A percentile compares a stretch with the other conserved stretches of the same genome.
These are phyloP conservation scores for Setomelanomma holmii DNA, from an alignment of 2,329 filamentous ascomycete species.

Conservation along the genomic window DNA sequence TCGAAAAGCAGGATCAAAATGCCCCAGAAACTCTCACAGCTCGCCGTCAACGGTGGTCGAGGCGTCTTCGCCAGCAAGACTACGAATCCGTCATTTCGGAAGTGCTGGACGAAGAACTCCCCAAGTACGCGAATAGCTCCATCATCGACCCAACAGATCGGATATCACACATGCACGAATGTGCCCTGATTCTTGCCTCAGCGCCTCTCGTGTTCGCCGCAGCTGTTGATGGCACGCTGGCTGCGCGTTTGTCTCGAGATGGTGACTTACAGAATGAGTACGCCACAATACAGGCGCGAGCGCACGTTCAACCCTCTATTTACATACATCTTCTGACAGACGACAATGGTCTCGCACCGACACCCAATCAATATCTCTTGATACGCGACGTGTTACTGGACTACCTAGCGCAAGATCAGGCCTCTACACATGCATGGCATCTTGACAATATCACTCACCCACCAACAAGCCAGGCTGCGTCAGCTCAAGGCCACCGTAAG, in stretches of 20 bases:
- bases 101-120: slow-evolving; percentile 30
- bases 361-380: slow-evolving; percentile 29
- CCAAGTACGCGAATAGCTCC: slow-evolving; percentile 29
- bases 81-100: slow-evolving; percentile 33
- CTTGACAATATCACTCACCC: slow-evolving; percentile 32
- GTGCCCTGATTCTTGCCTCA: slow-evolving; percentile 37
- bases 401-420: slow-evolving; percentile 19
- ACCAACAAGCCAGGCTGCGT: background rate
- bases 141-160: slow-evolving; percentile 17
- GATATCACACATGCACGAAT: slow-evolving; percentile 25
- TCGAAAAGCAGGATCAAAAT: too few relatives aligned
- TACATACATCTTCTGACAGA: slow-evolving; percentile 37
- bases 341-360: slow-evolving; percentile 25
- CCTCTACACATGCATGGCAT: slow-evolving; percentile 11
- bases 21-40: slow-evolving; percentile 13
- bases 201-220: slow-evolving; percentile 28
- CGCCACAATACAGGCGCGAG: slow-evolving; percentile 22
- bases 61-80: slow-evolving; percentile 21
- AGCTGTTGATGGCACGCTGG: slow-evolving; percentile 33
- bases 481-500: slow-evolving; percentile 26
- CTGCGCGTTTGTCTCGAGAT: slow-evolving; percentile 19
- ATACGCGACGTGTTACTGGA: slow-evolving; percentile 24
- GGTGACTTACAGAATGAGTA: slow-evolving; percentile 26
- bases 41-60: slow-evolving; percentile 22
- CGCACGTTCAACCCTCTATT: slow-evolving; percentile 33